Evolutionary conservation across 2,329 filamentous ascomycete genomes (phyloP), one percentile per base, ranked within the genome.

Genomic region (Parascedosporium putredinis): DNA sequence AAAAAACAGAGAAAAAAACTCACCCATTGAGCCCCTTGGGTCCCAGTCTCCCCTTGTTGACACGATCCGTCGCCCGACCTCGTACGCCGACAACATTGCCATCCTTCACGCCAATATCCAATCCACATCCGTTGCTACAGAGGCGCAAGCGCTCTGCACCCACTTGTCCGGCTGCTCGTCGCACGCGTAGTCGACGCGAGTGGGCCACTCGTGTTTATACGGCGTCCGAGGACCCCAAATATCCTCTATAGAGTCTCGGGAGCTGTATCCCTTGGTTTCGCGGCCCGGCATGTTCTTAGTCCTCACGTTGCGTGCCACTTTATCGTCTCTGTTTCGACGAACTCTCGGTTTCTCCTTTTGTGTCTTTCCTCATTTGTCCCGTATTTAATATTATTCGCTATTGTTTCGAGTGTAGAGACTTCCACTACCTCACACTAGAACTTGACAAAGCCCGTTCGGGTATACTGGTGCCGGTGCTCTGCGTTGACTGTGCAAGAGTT

Each of bases 71-170:
- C 1, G 55, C 58, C 5, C 63, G 55, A 2, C 64, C 63, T 25
- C 64, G 55, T 5, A 67, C 62, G n/a, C 63, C 63, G n/a, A 66
- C 63, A 2, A 65, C 57, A 47, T 61, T 62, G 16, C 62, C 62
- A 42, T 62, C 50, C 47, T 66, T 65, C 45, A 66, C 61, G 2
- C 62, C 62, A 45, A 66, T 61, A 48, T 65, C 62, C 31, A 65
- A 42, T 5, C 60, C 63, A 34, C 63, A 66, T 23, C 64, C 63
- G 54, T 66, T 66, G 55, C 63, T 64, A 58, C 64, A 66, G 16
- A 66, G 55, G 66, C 61, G 56, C 64, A 67, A 1, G 64, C 64
- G 52, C 63, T 65, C 51, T 66, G 63, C 4, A 67, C 63, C 64
- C 64, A 67, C 56, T 60, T 60, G 2, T 67, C 63, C 0, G 62